phyloP scores from a whole-genome alignment of 1,284 basidiomycete species.

The Trametes versicolor region DNA sequence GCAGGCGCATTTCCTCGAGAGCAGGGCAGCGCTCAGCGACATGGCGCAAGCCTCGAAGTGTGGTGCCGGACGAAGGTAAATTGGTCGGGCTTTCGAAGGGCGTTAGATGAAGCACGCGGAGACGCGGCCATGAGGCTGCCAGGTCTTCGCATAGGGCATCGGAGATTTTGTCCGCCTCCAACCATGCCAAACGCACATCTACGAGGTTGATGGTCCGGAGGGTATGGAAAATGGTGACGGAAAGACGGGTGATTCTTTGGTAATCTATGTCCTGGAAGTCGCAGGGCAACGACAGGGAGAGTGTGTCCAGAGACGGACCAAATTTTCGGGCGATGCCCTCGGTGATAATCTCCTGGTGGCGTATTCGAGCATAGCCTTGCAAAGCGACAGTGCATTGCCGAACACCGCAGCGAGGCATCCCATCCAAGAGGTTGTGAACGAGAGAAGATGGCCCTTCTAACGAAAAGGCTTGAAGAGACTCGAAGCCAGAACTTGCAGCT shows the following conservation, averaged over 20 bases:
- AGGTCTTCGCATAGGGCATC: constrained; percentile 1
- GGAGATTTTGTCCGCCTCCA: neutral
- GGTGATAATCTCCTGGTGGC: neutral
- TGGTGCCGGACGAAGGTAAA: neutral
- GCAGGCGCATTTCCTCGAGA: neutral
- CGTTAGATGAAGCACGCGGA: constrained; percentile 4
- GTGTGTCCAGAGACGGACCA: constrained; percentile 1
- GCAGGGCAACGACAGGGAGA: neutral
- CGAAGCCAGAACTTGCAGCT: neutral
- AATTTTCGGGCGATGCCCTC: constrained; percentile 1
- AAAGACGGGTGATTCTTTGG: neutral
- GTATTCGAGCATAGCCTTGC: neutral
- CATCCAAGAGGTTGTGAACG: neutral
- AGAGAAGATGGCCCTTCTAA: neutral
- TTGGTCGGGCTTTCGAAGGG: neutral
- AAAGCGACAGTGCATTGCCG: constrained; percentile 6
- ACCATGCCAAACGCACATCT: neutral
- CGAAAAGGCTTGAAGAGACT: neutral
- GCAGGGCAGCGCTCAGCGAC: neutral
- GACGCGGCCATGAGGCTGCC: constrained; percentile 2
- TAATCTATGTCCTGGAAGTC: neutral
- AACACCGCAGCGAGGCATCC: constrained; percentile 2
- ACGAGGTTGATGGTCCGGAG: constrained; percentile 3
- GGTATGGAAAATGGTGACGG: neutral
- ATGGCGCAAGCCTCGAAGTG: constrained; percentile 8